Base-by-base conservation (phyloP, 345 rosid species). In the Jatropha curcas region DNA sequence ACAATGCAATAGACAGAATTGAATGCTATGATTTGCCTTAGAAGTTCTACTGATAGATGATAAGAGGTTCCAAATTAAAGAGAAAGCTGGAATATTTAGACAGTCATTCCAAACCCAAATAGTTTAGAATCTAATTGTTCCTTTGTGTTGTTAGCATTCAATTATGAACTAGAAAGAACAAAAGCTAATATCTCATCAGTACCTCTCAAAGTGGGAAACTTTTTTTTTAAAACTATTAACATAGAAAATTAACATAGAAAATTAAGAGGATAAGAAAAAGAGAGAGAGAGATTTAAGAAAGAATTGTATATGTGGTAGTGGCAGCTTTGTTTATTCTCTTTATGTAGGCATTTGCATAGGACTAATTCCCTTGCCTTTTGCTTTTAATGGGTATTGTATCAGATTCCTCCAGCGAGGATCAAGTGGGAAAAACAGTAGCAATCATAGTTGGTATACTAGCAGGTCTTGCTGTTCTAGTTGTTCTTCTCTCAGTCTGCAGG, bases 401-500 rank as follows among this genome's bases (percentile, higher is more conserved):
- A 94, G 98, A 85, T 83, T 84, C 97, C 66, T 77, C 86, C 67
- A 77, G 76, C 52, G 88, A 81, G 41, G 98, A 92, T 76, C 69
- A 83, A 39, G 84, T 75, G 52, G 97, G 97, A 1, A 92, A 87
- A 84, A 84, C 97, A 30, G 92, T 92, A 0, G 93, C 98, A 66
- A 89, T 92, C 5, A 86, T 88, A 41, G 92, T 94, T 14, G 98
- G 98, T 50, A 84, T 78, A 37, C 66, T 94, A 41, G 97, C 91
- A 43, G 95, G 88, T 67, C 72, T 90, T 0, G 90, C 95, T 17
- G 67, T 90, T 79, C 81, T 94, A 1, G 79, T 94, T 7, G 85
- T 94, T 75, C 82, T 90, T 22, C 97, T 92, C 75, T 92, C 97
- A 22, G 60, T 94, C 17, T 92, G 98, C 82, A 66, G 87, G 71